Evolutionary conservation across 2,329 filamentous ascomycete species (phyloP).

Genomic region (Aspergillus versicolor): DNA sequence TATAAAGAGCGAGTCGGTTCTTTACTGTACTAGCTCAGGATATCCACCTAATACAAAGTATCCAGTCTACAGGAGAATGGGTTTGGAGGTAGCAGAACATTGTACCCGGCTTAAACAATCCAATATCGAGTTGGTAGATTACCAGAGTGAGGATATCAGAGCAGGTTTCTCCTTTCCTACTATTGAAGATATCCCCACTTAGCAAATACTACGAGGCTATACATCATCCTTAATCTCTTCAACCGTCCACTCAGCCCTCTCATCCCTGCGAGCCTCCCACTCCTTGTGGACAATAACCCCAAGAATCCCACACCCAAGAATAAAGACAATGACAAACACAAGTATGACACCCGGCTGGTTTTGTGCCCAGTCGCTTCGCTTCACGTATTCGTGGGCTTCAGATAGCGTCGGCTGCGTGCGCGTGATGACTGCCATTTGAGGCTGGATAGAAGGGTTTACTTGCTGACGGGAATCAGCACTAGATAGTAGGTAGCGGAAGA

Average conservation of each 20-base stretch:
- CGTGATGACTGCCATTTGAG: not conserved
- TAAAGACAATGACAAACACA: not conserved
- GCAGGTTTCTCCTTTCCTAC: too few relatives aligned
- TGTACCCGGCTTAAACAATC: too few relatives aligned
- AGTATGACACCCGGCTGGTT: not conserved
- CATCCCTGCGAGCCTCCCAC: not conserved
- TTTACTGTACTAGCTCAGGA: too few relatives aligned
- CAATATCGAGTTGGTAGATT: too few relatives aligned
- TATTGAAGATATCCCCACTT: too few relatives aligned
- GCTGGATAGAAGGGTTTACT: not conserved
- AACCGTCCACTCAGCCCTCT: conserved; percentile 1
- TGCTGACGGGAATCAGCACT: not conserved
- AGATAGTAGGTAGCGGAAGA: not conserved
- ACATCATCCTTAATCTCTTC: conserved; percentile 2
- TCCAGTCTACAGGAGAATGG: too few relatives aligned
- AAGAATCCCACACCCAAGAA: not conserved
- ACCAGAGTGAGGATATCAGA: too few relatives aligned
- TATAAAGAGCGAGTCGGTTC: too few relatives aligned
- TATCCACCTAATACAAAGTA: too few relatives aligned
- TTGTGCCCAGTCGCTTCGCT: not conserved
- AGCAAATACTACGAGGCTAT: not conserved
- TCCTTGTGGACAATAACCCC: not conserved
- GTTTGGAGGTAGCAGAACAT: too few relatives aligned
- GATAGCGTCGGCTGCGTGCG: not conserved
- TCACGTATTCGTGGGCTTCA: not conserved